A percentile compares a stretch with the other conserved stretches of the same genome.
phyloP scores from a whole-genome alignment of 805 yeast species.

The Wickerhamomyces chaumierensis region DNA sequence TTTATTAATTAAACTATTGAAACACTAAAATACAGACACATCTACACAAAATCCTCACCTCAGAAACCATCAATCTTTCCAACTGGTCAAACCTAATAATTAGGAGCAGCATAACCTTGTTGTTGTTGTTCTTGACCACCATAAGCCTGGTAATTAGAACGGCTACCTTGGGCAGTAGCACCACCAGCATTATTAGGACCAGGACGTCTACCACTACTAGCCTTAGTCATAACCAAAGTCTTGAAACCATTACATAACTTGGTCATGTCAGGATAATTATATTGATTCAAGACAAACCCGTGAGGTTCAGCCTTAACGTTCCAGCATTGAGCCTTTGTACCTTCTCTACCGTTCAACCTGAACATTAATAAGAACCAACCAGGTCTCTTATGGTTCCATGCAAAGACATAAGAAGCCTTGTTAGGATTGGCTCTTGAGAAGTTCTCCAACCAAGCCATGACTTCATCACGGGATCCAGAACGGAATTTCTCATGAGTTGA shows the following conservation, averaged over 20 bases:
- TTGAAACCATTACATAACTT: constrained; percentile 93
- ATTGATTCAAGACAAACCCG: constrained; percentile 72
- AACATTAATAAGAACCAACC: constrained; percentile 89
- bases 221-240: constrained; percentile 30
- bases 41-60: no score
- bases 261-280: constrained; percentile 81
- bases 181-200: background rate
- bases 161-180: background rate
- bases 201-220: background rate
- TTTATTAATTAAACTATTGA: background rate
- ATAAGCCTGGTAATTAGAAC: background rate
- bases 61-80: no score
- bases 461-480: constrained; percentile 67
- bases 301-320: constrained; percentile 83
- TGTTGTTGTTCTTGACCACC: background rate
- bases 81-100: no score
- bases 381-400: constrained; percentile 81
- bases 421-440: constrained; percentile 87
- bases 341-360: constrained; percentile 67
- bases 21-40: background rate
- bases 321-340: constrained; percentile 68
- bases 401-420: constrained; percentile 83
- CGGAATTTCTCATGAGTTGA: constrained; percentile 81
- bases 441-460: constrained; percentile 75
- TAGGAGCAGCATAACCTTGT: background rate